Conservation (phyloP, 1,139 yeast genomes). For the Hemisphaericaspora subhashii region DNA sequence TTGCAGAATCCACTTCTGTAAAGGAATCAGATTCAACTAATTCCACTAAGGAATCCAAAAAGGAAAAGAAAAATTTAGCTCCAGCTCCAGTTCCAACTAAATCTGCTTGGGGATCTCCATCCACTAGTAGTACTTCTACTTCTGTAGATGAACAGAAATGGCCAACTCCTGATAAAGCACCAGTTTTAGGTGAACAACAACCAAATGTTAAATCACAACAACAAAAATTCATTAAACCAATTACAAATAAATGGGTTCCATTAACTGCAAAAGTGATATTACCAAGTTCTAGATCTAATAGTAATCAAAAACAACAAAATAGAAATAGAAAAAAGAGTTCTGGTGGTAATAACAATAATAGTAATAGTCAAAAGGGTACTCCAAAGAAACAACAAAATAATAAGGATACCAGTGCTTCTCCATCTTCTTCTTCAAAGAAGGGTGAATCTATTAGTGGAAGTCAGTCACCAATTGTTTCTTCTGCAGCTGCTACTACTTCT, state of each 20-base stretch:
- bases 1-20: slow-evolving; percentile 2
- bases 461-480: slow-evolving; percentile 1
- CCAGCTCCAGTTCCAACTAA: slow-evolving; percentile 79
- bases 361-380: slow-evolving; percentile 1
- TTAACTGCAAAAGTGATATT: slow-evolving; percentile 70
- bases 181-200: slow-evolving; percentile 16
- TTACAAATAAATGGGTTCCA: slow-evolving; percentile 89
- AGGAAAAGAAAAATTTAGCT: slow-evolving; percentile 48
- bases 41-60: slow-evolving; percentile 15
- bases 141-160: slow-evolving; percentile 51
- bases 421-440: slow-evolving; percentile 5
- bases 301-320: slow-evolving; percentile 31
- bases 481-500: slow-evolving; percentile 3
- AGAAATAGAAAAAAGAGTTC: slow-evolving; percentile 38
- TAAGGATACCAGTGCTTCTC: slow-evolving; percentile 2
- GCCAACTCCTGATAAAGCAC: slow-evolving; percentile 56
- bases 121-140: slow-evolving; percentile 28
- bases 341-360: slow-evolving; percentile 12
- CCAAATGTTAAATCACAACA: slow-evolving; percentile 25
- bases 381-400: slow-evolving; percentile 11
- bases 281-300: slow-evolving; percentile 31
- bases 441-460: slow-evolving; percentile 3
- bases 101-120: slow-evolving; percentile 64
- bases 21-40: slow-evolving; percentile 4
- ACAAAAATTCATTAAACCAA: slow-evolving; percentile 54